These are phyloP conservation scores for Ceratobasidium sp. DNA, from an alignment of 1,284 basidiomycete species.

Conservation along the genomic window DNA sequence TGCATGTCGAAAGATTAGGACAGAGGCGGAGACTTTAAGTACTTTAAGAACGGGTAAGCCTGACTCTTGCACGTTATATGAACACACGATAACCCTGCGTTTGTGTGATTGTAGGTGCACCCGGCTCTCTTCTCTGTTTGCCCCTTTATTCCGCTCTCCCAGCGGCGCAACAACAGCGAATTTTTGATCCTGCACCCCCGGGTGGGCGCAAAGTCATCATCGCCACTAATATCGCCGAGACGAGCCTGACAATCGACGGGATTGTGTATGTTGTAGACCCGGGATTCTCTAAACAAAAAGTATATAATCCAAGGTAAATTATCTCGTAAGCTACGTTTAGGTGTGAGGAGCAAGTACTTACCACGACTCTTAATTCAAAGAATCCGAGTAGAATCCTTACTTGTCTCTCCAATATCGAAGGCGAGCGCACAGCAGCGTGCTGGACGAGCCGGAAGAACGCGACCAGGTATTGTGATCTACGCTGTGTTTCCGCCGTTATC, in stretches of 20 bases:
- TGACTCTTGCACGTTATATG: no score
- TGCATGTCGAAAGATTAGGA: slow-evolving; percentile 91
- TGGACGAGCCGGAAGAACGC: slow-evolving; percentile 96
- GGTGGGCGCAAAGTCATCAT: slow-evolving; percentile 98
- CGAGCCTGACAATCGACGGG: slow-evolving; percentile 96
- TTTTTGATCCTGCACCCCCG: slow-evolving; percentile 97
- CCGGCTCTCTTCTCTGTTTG: slow-evolving; percentile 56
- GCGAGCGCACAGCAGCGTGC: slow-evolving; percentile 96
- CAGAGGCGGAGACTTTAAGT: slow-evolving; percentile 80
- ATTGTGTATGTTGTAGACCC: slow-evolving; percentile 99
- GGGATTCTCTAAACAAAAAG: slow-evolving; percentile 99
- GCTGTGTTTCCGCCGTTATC: no score
- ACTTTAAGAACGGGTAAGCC: slow-evolving; percentile 26
- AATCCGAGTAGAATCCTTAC: slow-evolving; percentile 9
- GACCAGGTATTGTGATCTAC: slow-evolving; percentile 64
- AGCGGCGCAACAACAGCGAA: slow-evolving; percentile 96
- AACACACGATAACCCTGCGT: no score
- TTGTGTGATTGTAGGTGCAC: no score
- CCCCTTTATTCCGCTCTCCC: slow-evolving; percentile 98
- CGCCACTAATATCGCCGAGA: slow-evolving; percentile 99
- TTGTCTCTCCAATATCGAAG: slow-evolving; percentile 88
- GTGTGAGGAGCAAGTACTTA: slow-evolving; percentile 72
- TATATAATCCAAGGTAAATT: slow-evolving; percentile 95
- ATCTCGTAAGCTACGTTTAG: slow-evolving; percentile 89
- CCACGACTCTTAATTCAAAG: not conserved